Evolutionary conservation across 2,329 filamentous ascomycete genomes (phyloP).

Genomic region (Neofusicoccum parvum): DNA sequence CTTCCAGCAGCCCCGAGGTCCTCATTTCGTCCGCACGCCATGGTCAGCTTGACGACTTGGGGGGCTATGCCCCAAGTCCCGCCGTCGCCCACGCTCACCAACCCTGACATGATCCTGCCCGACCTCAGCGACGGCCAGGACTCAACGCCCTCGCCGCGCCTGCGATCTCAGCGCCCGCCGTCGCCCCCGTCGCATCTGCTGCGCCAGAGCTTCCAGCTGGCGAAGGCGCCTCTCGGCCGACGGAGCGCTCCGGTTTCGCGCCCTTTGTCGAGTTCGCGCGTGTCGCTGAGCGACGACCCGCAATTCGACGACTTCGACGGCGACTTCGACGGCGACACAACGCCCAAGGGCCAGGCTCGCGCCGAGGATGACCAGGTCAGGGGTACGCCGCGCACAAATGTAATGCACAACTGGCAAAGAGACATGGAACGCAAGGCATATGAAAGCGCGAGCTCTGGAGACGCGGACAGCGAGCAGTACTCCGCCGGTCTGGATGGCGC

Average conservation of each 20-base stretch:
- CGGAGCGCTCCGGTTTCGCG: constrained; percentile 25
- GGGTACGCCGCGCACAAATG: constrained; percentile 12
- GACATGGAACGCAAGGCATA: constrained; percentile 12
- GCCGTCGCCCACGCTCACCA: constrained; percentile 83
- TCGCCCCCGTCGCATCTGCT: constrained; percentile 37
- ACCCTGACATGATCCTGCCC: constrained; percentile 92
- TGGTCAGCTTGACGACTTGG: constrained; percentile 19
- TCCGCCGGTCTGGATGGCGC: constrained; percentile 6
- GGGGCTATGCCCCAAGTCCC: constrained; percentile 33
- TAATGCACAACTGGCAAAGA: constrained; percentile 19
- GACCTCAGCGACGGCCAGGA: constrained; percentile 41
- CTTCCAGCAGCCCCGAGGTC: not conserved
- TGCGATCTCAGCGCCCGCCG: constrained; percentile 51
- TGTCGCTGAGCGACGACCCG: not conserved
- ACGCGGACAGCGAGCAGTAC: not conserved
- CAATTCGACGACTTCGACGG: constrained; percentile 14
- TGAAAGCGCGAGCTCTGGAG: not conserved
- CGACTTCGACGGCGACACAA: constrained; percentile 18
- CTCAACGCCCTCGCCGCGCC: constrained; percentile 53
- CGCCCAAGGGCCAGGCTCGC: constrained; percentile 9
- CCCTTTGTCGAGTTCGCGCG: not conserved
- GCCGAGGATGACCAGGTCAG: not conserved
- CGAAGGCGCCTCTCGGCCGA: constrained; percentile 33
- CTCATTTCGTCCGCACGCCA: not conserved
- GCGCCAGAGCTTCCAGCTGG: constrained; percentile 32